phyloP scores from a whole-genome alignment of 179 eudicot genomes.

The Actinidia chinensis region DNA sequence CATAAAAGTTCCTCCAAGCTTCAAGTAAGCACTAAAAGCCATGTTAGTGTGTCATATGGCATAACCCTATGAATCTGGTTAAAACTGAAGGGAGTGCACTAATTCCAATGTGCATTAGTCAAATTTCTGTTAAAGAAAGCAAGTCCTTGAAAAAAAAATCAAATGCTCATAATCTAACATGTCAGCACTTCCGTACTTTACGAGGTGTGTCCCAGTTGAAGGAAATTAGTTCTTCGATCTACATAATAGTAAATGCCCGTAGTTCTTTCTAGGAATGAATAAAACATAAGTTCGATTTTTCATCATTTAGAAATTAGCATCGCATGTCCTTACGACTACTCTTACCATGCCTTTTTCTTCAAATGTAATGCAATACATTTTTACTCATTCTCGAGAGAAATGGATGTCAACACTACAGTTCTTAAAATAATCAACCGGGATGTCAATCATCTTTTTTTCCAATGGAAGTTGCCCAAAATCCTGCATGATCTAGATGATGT shows the following conservation, averaged over 20 bases:
- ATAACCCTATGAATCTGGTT: neutral
- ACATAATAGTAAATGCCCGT: neutral
- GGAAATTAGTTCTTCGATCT: neutral
- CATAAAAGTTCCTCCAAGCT: neutral
- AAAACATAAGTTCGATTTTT: neutral
- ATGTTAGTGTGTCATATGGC: neutral
- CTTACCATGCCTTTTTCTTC: neutral
- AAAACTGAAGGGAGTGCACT: neutral
- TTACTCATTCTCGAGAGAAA: neutral
- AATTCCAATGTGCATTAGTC: neutral
- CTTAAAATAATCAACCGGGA: neutral
- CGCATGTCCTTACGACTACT: neutral
- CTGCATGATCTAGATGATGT: neutral
- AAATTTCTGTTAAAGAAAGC: neutral
- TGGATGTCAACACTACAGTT: neutral
- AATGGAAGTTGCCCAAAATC: neutral
- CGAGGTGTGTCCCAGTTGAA: neutral
- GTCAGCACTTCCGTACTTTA: neutral
- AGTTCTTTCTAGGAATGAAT: neutral
- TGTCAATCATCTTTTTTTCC: constrained; percentile 8
- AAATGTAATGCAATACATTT: neutral
- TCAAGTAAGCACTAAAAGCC: neutral
- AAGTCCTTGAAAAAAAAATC: neutral
- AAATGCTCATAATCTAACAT: neutral
- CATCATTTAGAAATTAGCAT: neutral